A percentile compares a stretch with the other conserved stretches of the same genome.
Evolutionary conservation across 768 basidiomycete species (phyloP).

Genomic region (Rhizopogon rudus): DNA sequence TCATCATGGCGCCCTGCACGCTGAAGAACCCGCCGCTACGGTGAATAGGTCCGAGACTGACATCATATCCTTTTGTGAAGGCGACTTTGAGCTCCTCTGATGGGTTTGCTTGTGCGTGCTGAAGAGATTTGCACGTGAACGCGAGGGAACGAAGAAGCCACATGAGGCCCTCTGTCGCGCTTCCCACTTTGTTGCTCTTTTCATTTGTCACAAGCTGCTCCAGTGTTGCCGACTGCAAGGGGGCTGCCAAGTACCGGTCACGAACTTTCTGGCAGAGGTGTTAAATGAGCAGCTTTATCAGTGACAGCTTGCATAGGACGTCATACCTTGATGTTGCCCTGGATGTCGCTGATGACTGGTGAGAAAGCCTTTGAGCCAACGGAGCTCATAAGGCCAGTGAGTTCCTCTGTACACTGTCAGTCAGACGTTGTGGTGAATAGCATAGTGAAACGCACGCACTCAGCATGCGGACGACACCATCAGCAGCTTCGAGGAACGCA

Average conservation of each 20-base stretch:
- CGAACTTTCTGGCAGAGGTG: slow-evolving; percentile 73
- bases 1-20: neutral
- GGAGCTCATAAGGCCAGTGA: neutral
- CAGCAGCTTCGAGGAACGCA: slow-evolving; percentile 81
- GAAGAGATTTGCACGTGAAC: slow-evolving; percentile 84
- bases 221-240: slow-evolving; percentile 66
- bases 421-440: neutral
- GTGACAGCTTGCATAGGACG: neutral
- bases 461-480: slow-evolving; percentile 87
- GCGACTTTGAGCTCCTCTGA: slow-evolving; percentile 50
- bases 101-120: slow-evolving; percentile 62
- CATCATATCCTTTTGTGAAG: slow-evolving; percentile 79
- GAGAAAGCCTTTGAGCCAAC: slow-evolving; percentile 73
- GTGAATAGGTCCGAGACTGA: neutral
- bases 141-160: slow-evolving; percentile 91
- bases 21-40: neutral
- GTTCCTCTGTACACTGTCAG: neutral
- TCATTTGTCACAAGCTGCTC: slow-evolving; percentile 83
- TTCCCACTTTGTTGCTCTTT: slow-evolving; percentile 79
- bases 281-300: neutral
- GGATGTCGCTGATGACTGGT: slow-evolving; percentile 81
- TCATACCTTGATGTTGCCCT: slow-evolving; percentile 84
- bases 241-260: slow-evolving; percentile 65
- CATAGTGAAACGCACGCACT: slow-evolving; percentile 47
- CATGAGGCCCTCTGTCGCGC: slow-evolving; percentile 86